Conservation (phyloP, 352 stramenopile species). For the Globisporangium sylvaticum region DNA sequence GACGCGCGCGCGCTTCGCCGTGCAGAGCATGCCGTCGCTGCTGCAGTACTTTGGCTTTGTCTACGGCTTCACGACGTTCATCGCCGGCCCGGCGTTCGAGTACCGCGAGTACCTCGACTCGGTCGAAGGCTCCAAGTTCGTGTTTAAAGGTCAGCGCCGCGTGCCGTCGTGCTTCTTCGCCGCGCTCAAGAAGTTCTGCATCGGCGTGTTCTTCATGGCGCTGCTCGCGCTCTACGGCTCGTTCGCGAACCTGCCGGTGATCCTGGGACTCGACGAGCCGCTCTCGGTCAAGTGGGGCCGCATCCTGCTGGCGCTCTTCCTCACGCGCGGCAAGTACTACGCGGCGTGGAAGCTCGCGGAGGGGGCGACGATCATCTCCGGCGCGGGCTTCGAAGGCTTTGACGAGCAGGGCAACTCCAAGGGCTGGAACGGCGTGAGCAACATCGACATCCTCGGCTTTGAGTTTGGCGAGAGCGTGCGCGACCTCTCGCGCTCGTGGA, state of each 20-base stretch:
- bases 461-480: conserved; percentile 91
- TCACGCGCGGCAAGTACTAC: conserved; percentile 95
- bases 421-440: conserved; percentile 93
- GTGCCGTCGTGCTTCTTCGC: conserved; percentile 29
- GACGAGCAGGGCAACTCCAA: conserved; percentile 74
- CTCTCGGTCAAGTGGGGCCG: conserved; percentile 71
- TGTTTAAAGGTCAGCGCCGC: conserved; percentile 31
- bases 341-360: conserved; percentile 92
- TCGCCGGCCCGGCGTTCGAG: conserved; percentile 94
- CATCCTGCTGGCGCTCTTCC: conserved; percentile 83
- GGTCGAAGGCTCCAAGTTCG: conserved; percentile 46
- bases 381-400: conserved; percentile 93
- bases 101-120: conserved; percentile 91
- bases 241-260: conserved; percentile 34
- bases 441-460: conserved; percentile 95
- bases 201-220: conserved; percentile 54
- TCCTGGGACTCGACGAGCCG: conserved; percentile 49
- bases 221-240: conserved; percentile 40
- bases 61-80: conserved; percentile 95
- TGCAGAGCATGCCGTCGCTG: conserved; percentile 82
- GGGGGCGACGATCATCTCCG: conserved; percentile 69
- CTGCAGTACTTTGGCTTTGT: conserved; percentile 96
- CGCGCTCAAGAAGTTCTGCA: conserved; percentile 46
- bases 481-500: conserved; percentile 90
- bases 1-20: conserved; percentile 38